Evolutionary conservation across 1,139 yeast species (phyloP), one percentile per base, ranked within the genome.

Genomic region (Magnusiomyces magnusii): DNA sequence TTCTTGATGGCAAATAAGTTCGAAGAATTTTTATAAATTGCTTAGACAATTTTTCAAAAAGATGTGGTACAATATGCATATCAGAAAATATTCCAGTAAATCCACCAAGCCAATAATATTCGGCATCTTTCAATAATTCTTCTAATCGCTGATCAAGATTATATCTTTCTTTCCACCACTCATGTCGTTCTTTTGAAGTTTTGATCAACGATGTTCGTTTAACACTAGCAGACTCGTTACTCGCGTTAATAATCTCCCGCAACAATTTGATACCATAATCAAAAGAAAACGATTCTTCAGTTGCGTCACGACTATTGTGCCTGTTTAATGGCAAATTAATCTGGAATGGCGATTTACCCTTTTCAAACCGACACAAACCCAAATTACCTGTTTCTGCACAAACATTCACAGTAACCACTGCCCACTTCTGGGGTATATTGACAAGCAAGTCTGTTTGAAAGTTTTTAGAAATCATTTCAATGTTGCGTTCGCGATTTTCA

Each of bases 81-180:
- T 73, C 73, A 44, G 75, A 72, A 67, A 89, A 86, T 1, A 88
- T 67, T 0, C 92, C 85, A 51, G 74, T 74, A 63, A 90, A 87
- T 0, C 95, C 95, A n/a, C 95, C 92, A 53, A 92, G 71, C 95
- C 97, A 90, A 60, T 76, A 75, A 34, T 73, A 70, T 63, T 90
- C 93, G 19, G 89, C 80, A 49, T 76, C 76, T 1, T 72, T 70
- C n/a, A 92, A 70, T n/a, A 91, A 69, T 2, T 71, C 73, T 56
- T 79, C 73, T 59, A 92, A 68, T 56, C 79, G 73, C 25, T 75
- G 72, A 69, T 92, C 97, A 27, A 91, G 74, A 0, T 73, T 73
- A 61, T 82, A 83, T 56, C 98, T 75, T 47, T 77, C 74, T 55
- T 78, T 78, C 96, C 97, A 93, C 97, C 97, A 92, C 5, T 73